Conservation (phyloP, 192 early-diverging fungal species). For the Funneliformis geosporum region DNA sequence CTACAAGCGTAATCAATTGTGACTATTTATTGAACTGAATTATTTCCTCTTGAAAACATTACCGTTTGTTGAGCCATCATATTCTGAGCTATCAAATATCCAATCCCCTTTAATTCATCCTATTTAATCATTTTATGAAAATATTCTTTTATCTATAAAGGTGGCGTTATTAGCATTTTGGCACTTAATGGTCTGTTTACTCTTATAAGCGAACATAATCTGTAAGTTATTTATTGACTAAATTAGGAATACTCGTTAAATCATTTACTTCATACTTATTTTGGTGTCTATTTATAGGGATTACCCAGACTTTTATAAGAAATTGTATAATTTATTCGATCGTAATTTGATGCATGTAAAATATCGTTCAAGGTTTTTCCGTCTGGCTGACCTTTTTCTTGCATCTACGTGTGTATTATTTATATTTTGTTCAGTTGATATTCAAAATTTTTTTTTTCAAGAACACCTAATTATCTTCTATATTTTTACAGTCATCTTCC, state of each 20-base stretch:
- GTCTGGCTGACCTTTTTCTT: constrained; percentile 87
- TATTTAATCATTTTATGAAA: too few relatives aligned
- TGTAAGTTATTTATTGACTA: constrained; percentile 58
- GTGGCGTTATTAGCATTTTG: constrained; percentile 86
- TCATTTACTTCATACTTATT: background rate
- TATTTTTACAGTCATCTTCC: constrained; percentile 73
- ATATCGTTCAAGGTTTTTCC: constrained; percentile 94
- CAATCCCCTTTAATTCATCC: too few relatives aligned
- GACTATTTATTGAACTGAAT: too few relatives aligned
- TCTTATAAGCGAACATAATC: constrained; percentile 90
- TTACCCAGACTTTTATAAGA: constrained; percentile 97
- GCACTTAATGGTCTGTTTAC: constrained; percentile 96
- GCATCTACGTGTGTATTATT: constrained; percentile 67
- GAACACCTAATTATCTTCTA: background rate
- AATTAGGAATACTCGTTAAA: background rate
- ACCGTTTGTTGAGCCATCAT: too few relatives aligned
- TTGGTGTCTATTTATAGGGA: constrained; percentile 56
- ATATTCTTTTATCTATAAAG: constrained; percentile 38
- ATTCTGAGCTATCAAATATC: too few relatives aligned
- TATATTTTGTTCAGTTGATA: too few relatives aligned
- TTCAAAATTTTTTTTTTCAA: too few relatives aligned
- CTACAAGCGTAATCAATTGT: too few relatives aligned
- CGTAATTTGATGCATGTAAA: constrained; percentile 88
- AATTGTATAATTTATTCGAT: constrained; percentile 92
- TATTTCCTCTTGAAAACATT: too few relatives aligned